Base-by-base conservation (phyloP, 169 alveolate species). In the Prorocentrum cordatum region DNA sequence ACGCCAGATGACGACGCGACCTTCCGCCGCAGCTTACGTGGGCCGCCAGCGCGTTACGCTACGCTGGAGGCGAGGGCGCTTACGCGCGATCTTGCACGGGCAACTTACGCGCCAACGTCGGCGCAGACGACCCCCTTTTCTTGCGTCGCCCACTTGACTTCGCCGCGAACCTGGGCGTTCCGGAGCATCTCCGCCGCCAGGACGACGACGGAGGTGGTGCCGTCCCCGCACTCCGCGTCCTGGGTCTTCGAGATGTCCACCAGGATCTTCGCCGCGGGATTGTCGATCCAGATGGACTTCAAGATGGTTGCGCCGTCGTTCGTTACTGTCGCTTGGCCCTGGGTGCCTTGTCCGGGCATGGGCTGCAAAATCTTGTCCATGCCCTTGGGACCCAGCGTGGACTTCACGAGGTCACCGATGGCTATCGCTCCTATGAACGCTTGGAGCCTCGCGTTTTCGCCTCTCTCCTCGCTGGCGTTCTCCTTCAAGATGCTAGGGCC, bases 121-220 rank as follows among this genome's bases (percentile, higher is more conserved):
- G n/a, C n/a, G n/a, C n/a, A n/a, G n/a, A n/a, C n/a, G n/a, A n/a
- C n/a, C n/a, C n/a, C n/a, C n/a, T n/a, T n/a, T n/a, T n/a, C n/a
- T n/a, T n/a, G n/a, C n/a, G n/a, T n/a, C n/a, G n/a, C n/a, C n/a
- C n/a, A n/a, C n/a, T n/a, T n/a, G n/a, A n/a, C n/a, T n/a, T n/a
- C n/a, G n/a, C n/a, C n/a, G n/a, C n/a, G n/a, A n/a, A n/a, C n/a
- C n/a, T n/a, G 16, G 9, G 75, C 84, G 64, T 96, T 97, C 67
- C 98, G 95, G 94, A 98, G 94, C 95, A 98, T 95, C 94, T 98
- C 99, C 7, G 99, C 99, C 35, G 99, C 99, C 73, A 98, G 94
- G 14, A 98, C 99, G 71, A 98, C 99, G 31, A 98, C 99, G 27
- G 99, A 98, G 18, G 99, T 98, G 24, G 98, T 96, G 35, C 98